A percentile compares a stretch with the other conserved stretches of the same genome.
Conservation (phyloP, 73 alveolate genomes). For the Tetrahymena thermophila region DNA sequence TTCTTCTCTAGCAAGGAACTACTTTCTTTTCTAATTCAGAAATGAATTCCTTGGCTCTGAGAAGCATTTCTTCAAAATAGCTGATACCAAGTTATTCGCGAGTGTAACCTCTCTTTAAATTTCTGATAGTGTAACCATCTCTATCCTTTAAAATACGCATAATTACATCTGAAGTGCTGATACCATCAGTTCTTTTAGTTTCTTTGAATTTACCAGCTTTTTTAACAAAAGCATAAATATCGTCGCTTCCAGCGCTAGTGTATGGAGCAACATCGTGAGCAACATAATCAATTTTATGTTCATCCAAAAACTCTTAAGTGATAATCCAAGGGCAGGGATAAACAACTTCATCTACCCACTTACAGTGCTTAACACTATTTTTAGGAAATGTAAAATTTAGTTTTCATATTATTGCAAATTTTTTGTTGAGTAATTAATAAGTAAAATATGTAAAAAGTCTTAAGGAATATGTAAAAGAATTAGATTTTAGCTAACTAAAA, state of each 20-base stretch:
- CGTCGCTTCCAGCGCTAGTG: conserved; percentile 80
- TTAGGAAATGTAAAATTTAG: background rate
- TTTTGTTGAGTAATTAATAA: background rate
- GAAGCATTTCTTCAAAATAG: conserved; percentile 11
- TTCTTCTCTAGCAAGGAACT: background rate
- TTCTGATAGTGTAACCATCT: conserved; percentile 76
- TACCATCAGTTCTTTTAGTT: conserved; percentile 95
- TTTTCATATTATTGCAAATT: background rate
- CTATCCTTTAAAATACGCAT: conserved; percentile 78
- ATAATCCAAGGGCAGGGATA: conserved; percentile 93
- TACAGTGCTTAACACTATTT: conserved; percentile 84
- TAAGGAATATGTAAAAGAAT: background rate
- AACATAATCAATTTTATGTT: conserved; percentile 73
- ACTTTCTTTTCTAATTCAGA: background rate
- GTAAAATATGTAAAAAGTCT: background rate
- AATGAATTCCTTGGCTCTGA: conserved; percentile 6
- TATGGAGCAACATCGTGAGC: conserved; percentile 94
- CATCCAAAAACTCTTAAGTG: conserved; percentile 72
- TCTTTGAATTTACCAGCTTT: conserved; percentile 79
- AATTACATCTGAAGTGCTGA: conserved; percentile 87
- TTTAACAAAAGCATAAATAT: conserved; percentile 84
- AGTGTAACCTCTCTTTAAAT: conserved; percentile 82
- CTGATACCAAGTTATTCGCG: conserved; percentile 77
- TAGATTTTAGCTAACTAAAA: background rate
- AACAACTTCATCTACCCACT: conserved; percentile 97